phyloP scores from a whole-genome alignment of 495 filamentous ascomycete genomes.

The Xylaria curta region DNA sequence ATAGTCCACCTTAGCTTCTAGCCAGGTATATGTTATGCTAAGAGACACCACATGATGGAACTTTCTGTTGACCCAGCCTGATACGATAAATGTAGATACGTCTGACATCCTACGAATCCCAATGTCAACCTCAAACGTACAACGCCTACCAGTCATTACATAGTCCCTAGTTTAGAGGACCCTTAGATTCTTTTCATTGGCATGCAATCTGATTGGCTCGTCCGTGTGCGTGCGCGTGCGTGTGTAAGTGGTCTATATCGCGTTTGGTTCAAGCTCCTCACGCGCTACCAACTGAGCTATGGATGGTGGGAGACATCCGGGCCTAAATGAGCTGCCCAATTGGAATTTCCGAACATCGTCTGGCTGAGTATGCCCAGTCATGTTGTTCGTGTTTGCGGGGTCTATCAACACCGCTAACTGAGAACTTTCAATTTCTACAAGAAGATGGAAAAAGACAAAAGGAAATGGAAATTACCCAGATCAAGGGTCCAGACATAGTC shows the following conservation, averaged over 20 bases:
- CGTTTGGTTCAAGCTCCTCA: not conserved
- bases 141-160: not conserved
- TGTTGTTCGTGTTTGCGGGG: not conserved
- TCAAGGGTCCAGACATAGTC: not conserved
- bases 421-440: not conserved
- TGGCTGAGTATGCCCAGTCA: not conserved
- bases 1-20: not conserved
- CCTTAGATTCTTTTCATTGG: not conserved
- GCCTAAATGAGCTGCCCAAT: not conserved
- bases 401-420: not conserved
- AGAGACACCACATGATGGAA: not conserved
- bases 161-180: not conserved
- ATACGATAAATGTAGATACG: not conserved
- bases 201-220: conserved; percentile 2
- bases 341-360: not conserved
- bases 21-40: not conserved
- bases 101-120: not conserved
- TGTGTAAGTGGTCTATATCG: not conserved
- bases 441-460: not conserved
- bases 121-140: not conserved
- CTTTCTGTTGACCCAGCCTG: not conserved
- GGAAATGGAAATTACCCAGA: not conserved
- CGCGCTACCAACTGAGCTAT: not conserved
- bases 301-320: not conserved
- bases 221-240: not conserved